Evolutionary conservation across 1,284 basidiomycete genomes (phyloP).

Genomic region (Trichosporon coremiiforme): DNA sequence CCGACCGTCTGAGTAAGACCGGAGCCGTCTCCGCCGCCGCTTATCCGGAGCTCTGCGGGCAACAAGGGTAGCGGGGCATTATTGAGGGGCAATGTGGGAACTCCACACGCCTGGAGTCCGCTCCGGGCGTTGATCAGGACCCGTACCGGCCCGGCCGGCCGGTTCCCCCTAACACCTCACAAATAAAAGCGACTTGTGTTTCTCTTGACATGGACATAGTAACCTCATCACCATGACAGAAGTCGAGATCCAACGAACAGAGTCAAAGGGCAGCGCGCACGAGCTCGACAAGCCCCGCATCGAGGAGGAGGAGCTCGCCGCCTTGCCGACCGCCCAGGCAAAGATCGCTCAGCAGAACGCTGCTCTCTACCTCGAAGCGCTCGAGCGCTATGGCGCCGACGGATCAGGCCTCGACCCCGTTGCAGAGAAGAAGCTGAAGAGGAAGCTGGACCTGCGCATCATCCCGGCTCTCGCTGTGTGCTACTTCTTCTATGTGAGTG

Average conservation of each 20-base stretch:
- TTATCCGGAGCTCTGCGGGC: background rate
- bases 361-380: constrained; percentile 50
- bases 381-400: constrained; percentile 47
- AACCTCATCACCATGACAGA: background rate
- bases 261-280: constrained; percentile 24
- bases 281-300: background rate
- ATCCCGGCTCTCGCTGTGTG: constrained; percentile 48
- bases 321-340: constrained; percentile 6
- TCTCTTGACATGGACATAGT: no score
- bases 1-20: no score
- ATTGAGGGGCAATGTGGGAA: background rate
- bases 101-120: background rate
- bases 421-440: constrained; percentile 47
- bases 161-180: background rate
- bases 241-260: background rate
- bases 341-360: constrained; percentile 31
- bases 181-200: background rate
- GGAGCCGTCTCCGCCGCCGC: background rate
- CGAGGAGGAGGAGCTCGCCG: constrained; percentile 18
- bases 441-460: constrained; percentile 47
- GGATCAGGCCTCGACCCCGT: constrained; percentile 43
- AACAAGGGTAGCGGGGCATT: background rate
- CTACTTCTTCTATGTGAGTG: constrained; percentile 48
- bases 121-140: background rate
- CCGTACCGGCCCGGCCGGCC: no score